These are phyloP conservation scores for Cicer pinnatifidum DNA, from an alignment of 306 rosid species.

Conservation along the genomic window DNA sequence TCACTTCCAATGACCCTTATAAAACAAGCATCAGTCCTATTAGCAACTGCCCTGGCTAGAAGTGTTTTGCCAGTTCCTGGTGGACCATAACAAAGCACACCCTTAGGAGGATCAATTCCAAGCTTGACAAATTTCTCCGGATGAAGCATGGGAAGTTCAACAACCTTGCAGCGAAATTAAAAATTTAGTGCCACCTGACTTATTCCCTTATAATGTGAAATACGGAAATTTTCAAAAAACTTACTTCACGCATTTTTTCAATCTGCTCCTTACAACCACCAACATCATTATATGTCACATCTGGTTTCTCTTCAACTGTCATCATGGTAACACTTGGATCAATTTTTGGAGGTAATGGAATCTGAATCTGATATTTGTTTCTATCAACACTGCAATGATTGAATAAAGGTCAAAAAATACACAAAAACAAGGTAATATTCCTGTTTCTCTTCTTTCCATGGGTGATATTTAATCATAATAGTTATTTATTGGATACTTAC, in stretches of 20 bases:
- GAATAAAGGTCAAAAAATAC: constrained; percentile 44
- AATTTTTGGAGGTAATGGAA: constrained; percentile 96
- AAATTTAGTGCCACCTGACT: constrained; percentile 37
- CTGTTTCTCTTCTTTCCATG: constrained; percentile 7
- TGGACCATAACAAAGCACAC: constrained; percentile 99
- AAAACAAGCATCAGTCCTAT: constrained; percentile 98
- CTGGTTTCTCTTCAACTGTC: constrained; percentile 99
- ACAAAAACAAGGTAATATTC: neutral
- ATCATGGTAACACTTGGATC: constrained; percentile 99
- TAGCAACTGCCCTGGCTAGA: constrained; percentile 97
- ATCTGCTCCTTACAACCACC: constrained; percentile 99
- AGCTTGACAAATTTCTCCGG: constrained; percentile 98
- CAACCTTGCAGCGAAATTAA: constrained; percentile 65
- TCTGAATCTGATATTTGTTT: constrained; percentile 97
- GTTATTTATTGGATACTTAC: constrained; percentile 56
- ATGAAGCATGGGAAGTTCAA: constrained; percentile 99
- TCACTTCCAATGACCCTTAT: constrained; percentile 99
- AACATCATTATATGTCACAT: constrained; percentile 96
- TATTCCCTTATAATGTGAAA: neutral
- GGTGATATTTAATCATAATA: constrained; percentile 10
- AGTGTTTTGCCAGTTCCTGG: constrained; percentile 99
- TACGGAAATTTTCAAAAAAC: constrained; percentile 24
- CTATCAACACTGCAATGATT: constrained; percentile 81
- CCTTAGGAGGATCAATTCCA: constrained; percentile 99
- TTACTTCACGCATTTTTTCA: constrained; percentile 95